These are phyloP conservation scores for Cephalotrichum gorgonifer DNA, from an alignment of 2,329 filamentous ascomycete species.

Conservation along the genomic window DNA sequence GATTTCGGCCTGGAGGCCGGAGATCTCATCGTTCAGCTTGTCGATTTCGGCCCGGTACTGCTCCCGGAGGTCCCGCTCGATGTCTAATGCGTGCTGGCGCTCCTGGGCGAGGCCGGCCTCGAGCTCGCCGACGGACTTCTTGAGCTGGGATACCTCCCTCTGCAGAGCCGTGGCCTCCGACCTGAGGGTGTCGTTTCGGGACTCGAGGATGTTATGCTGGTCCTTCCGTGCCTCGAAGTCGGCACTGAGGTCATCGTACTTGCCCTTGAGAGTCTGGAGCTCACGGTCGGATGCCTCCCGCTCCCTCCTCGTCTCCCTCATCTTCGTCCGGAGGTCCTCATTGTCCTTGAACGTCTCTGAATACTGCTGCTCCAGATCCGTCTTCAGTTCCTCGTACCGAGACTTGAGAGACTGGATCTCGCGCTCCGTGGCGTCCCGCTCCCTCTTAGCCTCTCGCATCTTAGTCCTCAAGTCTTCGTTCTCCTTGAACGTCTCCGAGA, in stretches of 20 bases:
- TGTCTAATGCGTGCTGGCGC: conserved; percentile 45
- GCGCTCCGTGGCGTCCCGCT: conserved; percentile 26
- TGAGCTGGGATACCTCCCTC: conserved; percentile 44
- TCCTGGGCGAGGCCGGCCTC: conserved; percentile 40
- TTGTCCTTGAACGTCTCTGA: conserved; percentile 34
- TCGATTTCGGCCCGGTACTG: conserved; percentile 36
- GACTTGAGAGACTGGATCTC: conserved; percentile 23
- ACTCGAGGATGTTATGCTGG: conserved; percentile 61
- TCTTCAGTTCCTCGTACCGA: conserved; percentile 44
- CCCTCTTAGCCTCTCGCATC: conserved; percentile 31
- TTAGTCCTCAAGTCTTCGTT: conserved; percentile 31
- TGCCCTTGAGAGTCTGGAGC: conserved; percentile 24
- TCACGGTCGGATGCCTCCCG: conserved; percentile 27
- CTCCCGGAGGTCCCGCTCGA: conserved; percentile 46
- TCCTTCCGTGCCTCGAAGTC: conserved; percentile 49
- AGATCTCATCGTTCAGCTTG: conserved; percentile 47
- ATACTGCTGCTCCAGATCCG: conserved; percentile 45
- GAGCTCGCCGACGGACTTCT: conserved; percentile 34
- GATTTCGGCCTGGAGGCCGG: conserved; percentile 51
- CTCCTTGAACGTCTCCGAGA: conserved; percentile 33
- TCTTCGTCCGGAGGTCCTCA: conserved; percentile 29
- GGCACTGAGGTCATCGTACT: conserved; percentile 44
- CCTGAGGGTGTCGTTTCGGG: conserved; percentile 56
- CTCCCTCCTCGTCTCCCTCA: conserved; percentile 33
- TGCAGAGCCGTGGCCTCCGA: conserved; percentile 58